These are phyloP conservation scores for Pythium angustatum DNA, from an alignment of 352 stramenopile species.

Conservation along the genomic window DNA sequence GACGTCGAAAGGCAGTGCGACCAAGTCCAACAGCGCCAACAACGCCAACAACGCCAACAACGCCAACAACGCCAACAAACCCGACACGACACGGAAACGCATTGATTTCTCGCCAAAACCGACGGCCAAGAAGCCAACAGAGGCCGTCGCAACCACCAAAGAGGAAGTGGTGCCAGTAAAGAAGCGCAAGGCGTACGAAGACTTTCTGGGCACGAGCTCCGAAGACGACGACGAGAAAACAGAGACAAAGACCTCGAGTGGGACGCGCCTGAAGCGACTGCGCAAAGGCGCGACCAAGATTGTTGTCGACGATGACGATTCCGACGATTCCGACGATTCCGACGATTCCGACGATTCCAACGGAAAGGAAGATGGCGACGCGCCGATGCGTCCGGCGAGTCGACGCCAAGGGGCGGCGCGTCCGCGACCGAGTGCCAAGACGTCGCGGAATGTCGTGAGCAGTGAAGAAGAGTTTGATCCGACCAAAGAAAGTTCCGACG, in stretches of 20 bases:
- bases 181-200: conserved; percentile 70
- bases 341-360: conserved; percentile 80
- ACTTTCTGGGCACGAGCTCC: conserved; percentile 70
- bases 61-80: conserved; percentile 2
- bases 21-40: conserved; percentile 15
- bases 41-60: conserved; percentile 11
- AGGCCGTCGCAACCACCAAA: background rate
- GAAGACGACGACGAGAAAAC: conserved; percentile 52
- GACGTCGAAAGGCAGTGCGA: conserved; percentile 9
- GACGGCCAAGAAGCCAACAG: conserved; percentile 11
- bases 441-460: conserved; percentile 37
- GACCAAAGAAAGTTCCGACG: conserved; percentile 25
- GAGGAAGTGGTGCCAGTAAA: conserved; percentile 8
- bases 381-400: conserved; percentile 1
- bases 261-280: conserved; percentile 25
- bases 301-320: conserved; percentile 79
- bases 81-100: conserved; percentile 48
- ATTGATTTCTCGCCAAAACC: conserved; percentile 76
- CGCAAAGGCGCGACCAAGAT: conserved; percentile 41
- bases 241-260: conserved; percentile 39
- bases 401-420: conserved; percentile 7
- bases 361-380: conserved; percentile 46
- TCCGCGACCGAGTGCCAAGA: no score
- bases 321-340: no score
- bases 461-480: conserved; percentile 51